Evolutionary conservation across 2,329 filamentous ascomycete species (phyloP).

Genomic region (Gaeumannomyces tritici): DNA sequence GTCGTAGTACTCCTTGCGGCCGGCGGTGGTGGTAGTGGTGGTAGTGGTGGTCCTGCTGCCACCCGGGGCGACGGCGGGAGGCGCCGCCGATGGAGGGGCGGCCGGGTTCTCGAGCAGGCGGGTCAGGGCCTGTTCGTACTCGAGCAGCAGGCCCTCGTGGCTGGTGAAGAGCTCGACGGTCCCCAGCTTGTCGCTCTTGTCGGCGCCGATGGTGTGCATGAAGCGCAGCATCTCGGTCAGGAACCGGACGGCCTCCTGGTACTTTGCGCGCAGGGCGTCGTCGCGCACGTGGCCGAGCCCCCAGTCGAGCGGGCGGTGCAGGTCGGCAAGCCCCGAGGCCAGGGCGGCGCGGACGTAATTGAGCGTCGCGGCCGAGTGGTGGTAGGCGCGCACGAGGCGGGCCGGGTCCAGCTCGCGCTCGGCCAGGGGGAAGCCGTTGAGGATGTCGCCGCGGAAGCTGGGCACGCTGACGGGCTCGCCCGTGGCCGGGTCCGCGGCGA

Average conservation of each 20-base stretch:
- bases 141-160: constrained; percentile 86
- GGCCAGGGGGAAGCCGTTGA: constrained; percentile 77
- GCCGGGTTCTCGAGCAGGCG: constrained; percentile 49
- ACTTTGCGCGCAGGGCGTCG: constrained; percentile 73
- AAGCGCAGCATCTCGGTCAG: constrained; percentile 89
- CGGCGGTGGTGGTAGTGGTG: constrained; percentile 6
- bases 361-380: constrained; percentile 86
- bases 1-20: constrained; percentile 68
- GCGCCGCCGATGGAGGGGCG: constrained; percentile 26
- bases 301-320: constrained; percentile 93
- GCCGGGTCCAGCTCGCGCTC: constrained; percentile 73
- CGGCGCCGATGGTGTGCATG: constrained; percentile 87
- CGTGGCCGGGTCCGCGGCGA: constrained; percentile 50
- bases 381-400: constrained; percentile 83
- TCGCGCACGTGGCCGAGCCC: constrained; percentile 84
- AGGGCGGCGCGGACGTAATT: constrained; percentile 86
- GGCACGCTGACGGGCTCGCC: constrained; percentile 52
- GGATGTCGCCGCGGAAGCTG: constrained; percentile 88
- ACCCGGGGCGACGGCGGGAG: constrained; percentile 19
- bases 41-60: constrained; percentile 12
- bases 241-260: constrained; percentile 72
- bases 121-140: constrained; percentile 87
- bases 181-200: constrained; percentile 73
- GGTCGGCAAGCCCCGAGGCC: constrained; percentile 80
- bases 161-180: constrained; percentile 93